Percentiles rank a stretch among this genome's conserved stretches.
phyloP scores from a whole-genome alignment of 2,329 filamentous ascomycete genomes.

The Colletotrichum sp. region DNA sequence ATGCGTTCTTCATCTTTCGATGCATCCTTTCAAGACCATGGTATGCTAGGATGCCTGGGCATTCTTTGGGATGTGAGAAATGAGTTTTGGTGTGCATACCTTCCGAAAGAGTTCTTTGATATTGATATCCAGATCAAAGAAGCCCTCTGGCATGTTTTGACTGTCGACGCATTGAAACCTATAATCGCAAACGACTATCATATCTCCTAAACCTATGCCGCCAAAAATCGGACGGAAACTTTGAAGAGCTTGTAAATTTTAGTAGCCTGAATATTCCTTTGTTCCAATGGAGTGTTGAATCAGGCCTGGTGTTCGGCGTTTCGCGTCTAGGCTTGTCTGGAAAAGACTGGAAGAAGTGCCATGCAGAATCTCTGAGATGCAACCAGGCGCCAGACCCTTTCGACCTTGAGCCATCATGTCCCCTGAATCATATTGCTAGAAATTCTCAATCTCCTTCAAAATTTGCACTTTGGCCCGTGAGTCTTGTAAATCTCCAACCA shows the following conservation, averaged over 20 bases:
- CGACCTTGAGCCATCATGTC: not conserved
- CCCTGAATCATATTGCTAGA: not conserved
- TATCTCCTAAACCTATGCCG: not conserved
- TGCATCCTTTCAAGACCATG: not conserved
- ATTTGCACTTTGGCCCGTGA: not conserved
- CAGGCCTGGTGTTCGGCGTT: not conserved
- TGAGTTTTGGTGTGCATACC: fast-evolving
- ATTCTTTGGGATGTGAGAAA: not conserved
- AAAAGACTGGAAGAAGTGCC: not conserved
- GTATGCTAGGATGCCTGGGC: not conserved
- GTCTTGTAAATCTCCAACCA: not conserved
- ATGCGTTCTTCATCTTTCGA: not conserved
- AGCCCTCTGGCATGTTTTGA: not conserved
- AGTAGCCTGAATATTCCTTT: not conserved
- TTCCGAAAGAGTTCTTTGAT: not conserved
- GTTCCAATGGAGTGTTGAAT: not conserved
- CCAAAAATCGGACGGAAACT: not conserved
- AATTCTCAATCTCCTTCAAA: not conserved
- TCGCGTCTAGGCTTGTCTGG: not conserved
- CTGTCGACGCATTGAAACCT: not conserved
- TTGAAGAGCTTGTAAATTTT: fast-evolving
- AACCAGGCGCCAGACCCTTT: not conserved
- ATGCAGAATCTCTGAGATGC: not conserved
- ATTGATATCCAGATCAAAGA: not conserved
- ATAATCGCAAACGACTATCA: not conserved